These are phyloP conservation scores for Neurospora terricola DNA, from an alignment of 495 filamentous ascomycete species.

Conservation along the genomic window DNA sequence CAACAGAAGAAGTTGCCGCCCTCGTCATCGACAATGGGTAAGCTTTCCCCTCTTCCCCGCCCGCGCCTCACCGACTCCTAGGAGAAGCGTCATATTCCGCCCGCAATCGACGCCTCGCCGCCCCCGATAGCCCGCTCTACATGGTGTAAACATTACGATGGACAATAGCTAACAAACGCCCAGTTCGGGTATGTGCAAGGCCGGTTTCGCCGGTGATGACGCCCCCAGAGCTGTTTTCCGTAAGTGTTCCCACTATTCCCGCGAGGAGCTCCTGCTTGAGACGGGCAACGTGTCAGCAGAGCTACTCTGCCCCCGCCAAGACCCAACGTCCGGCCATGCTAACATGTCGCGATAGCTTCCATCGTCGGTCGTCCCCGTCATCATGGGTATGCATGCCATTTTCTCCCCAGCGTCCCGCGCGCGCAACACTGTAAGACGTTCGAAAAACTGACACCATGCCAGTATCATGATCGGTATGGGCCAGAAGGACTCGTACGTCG, in stretches of 20 bases:
- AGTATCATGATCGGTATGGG: constrained; percentile 99
- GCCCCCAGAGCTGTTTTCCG: constrained; percentile 99
- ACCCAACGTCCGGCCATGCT: constrained; percentile 2
- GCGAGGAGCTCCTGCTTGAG: constrained; percentile 7
- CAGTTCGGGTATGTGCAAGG: constrained; percentile 99
- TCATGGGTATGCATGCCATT: constrained; percentile 73
- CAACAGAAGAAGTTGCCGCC: constrained; percentile 97
- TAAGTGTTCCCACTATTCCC: constrained; percentile 55
- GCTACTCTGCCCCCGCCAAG: neutral
- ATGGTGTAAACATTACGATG: constrained; percentile 5
- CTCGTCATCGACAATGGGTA: constrained; percentile 99
- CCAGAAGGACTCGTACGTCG: constrained; percentile 99
- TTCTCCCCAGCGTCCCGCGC: neutral
- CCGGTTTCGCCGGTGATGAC: constrained; percentile 99
- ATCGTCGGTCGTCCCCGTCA: constrained; percentile 99
- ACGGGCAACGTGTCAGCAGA: constrained; percentile 2
- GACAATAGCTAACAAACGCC: constrained; percentile 37
- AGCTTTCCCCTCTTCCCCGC: constrained; percentile 30
- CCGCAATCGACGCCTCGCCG: constrained; percentile 8
- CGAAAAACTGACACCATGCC: constrained; percentile 13
- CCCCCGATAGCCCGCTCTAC: neutral
- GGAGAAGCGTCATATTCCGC: constrained; percentile 14
- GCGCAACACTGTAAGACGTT: neutral
- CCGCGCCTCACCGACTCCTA: constrained; percentile 23
- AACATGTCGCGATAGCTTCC: constrained; percentile 55